Base-by-base conservation (phyloP, 2,329 filamentous ascomycete genomes). In the Sporothrix globosa region DNA sequence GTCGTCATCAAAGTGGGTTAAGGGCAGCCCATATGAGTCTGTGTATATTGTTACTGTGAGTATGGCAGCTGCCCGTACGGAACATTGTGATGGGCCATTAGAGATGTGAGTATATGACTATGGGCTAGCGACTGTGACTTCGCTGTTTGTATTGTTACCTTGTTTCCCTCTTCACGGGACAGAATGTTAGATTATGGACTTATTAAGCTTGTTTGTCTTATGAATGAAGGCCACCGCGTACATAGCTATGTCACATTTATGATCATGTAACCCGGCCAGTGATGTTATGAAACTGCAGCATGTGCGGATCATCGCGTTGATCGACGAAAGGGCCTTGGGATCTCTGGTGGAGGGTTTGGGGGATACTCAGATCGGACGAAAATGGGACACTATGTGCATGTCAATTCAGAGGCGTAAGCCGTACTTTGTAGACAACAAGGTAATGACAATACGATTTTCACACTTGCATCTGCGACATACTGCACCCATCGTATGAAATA, bases 291-390 rank as follows among this genome's bases (percentile, higher is more conserved):
- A 69, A 69, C 67, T 21, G 27, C 44, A 63, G 19, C 46, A 61
- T 24, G 67, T 46, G 58, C 24, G 41, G 68, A 63, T 69, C 68
- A 53, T 56, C 30, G 21, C 30, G 56, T 39, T 54, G 68, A 70
- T 66, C 68, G 68, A 70, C 63, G n/a, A 53, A 61, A 30, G 41
- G 61, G n/a, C 61, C 19, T 27, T 52, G 41, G 21, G 27, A 17
- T 13, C 41, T 13, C 14, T 1, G 10, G 10, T 7, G 14, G 41
- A 19, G 50, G 50, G 1, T 13, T 41, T 27, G 7, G 58, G 21
- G 54, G 21, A 19, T 48, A 63, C 39, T 52, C n/a, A 46, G 21
- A 58, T 58, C 58, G 48, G 52, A 69, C n/a, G 60, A 69, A 66
- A 24, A 17, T 56, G 58, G 68, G 52, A 46, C 34, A 46, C 5